Conservation (phyloP, 2,329 filamentous ascomycete genomes). For the Erysiphe pulchra region DNA sequence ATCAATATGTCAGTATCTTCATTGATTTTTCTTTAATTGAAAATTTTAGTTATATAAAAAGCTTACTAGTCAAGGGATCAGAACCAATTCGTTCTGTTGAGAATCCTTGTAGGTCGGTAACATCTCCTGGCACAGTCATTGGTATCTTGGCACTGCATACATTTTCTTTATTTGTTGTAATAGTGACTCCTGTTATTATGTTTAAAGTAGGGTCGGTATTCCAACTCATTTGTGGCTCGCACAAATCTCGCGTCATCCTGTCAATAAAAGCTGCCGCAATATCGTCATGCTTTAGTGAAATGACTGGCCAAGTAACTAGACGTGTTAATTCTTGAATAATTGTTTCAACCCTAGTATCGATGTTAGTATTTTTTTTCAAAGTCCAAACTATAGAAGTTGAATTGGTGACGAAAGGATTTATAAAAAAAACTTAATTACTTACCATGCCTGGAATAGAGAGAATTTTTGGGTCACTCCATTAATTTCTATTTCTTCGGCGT, state of each 20-base stretch:
- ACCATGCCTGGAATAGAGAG: conserved; percentile 11
- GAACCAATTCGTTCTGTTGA: conserved; percentile 20
- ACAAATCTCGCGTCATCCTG: conserved; percentile 15
- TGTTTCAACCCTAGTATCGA: conserved; percentile 6
- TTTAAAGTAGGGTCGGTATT: conserved; percentile 3
- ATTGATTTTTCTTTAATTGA: background rate
- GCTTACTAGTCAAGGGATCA: conserved; percentile 7
- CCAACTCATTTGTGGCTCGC: conserved; percentile 6
- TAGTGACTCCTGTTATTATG: conserved; percentile 9
- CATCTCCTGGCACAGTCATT: conserved; percentile 15
- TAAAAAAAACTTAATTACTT: background rate
- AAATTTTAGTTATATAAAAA: background rate
- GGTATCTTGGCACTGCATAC: conserved; percentile 7
- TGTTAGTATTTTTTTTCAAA: background rate
- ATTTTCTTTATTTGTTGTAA: conserved; percentile 18
- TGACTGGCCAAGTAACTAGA: conserved; percentile 25
- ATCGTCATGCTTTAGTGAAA: conserved; percentile 29
- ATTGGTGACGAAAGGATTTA: background rate
- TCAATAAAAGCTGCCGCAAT: conserved; percentile 20
- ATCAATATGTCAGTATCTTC: background rate
- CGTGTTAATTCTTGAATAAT: conserved; percentile 9
- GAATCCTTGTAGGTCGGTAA: conserved; percentile 6
- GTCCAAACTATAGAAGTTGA: background rate
- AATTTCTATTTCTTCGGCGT: conserved; percentile 13
- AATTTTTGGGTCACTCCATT: conserved; percentile 8